These are phyloP conservation scores for Batrachochytrium dendrobatidis DNA, from an alignment of 371 early-diverging fungal genomes.

Conservation along the genomic window DNA sequence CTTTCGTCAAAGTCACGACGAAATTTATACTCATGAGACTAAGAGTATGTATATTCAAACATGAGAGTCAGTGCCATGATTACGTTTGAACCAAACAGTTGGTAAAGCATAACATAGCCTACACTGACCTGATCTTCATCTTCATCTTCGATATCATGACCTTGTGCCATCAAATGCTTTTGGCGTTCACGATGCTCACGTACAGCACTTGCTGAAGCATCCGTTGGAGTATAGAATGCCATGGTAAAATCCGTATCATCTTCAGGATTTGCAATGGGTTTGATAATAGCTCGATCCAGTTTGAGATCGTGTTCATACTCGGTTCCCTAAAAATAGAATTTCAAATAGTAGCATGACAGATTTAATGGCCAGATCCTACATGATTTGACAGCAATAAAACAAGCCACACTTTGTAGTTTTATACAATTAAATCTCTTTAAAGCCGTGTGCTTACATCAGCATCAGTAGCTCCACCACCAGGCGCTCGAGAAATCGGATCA, in stretches of 20 bases:
- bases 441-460: too few species aligned
- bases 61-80: background rate
- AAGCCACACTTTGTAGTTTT: background rate
- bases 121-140: background rate
- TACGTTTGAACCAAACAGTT: background rate
- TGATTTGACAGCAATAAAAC: background rate
- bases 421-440: background rate
- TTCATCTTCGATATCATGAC: background rate
- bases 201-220: background rate
- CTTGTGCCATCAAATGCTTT: too few species aligned
- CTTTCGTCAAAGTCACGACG: background rate
- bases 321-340: background rate
- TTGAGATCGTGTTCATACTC: background rate
- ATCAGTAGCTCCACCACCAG: too few species aligned
- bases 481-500: conserved; percentile 58
- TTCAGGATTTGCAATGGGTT: background rate
- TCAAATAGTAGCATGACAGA: too few species aligned
- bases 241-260: background rate
- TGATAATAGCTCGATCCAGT: background rate
- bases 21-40: background rate
- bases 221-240: background rate
- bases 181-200: background rate
- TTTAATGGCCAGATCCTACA: background rate
- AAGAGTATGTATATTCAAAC: background rate
- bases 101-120: background rate